phyloP scores from a whole-genome alignment of 176 grass and related monocot genomes.

The Saccharum officinarum region DNA sequence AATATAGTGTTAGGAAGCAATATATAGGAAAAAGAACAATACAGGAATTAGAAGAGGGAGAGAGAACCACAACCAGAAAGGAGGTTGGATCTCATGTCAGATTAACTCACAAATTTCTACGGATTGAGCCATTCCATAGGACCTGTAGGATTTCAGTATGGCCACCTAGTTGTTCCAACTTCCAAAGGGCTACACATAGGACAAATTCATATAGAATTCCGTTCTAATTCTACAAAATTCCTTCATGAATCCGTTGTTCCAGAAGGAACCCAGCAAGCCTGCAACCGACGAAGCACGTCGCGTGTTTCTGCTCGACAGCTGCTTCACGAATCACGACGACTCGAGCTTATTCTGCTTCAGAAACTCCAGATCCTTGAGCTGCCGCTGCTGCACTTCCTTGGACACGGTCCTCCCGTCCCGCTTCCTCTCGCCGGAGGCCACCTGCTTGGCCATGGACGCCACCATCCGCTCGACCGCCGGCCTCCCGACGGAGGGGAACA shows the following conservation, averaged over 20 bases:
- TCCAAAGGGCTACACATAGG: background rate
- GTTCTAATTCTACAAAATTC: background rate
- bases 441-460: conserved; percentile 52
- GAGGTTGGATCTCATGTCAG: too few species aligned
- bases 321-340: conserved; percentile 29
- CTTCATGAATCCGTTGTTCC: background rate
- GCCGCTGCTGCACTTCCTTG: conserved; percentile 64
- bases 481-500: conserved; percentile 80
- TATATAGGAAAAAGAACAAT: too few species aligned
- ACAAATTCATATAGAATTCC: background rate
- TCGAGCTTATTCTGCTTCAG: conserved; percentile 65
- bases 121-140: too few species aligned
- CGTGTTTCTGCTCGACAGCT: background rate
- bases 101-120: too few species aligned
- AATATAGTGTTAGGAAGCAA: too few species aligned
- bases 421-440: conserved; percentile 58
- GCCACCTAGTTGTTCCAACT: background rate
- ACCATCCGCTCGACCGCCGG: conserved; percentile 67
- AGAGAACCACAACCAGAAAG: too few species aligned
- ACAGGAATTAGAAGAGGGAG: too few species aligned
- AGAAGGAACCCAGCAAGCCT: background rate
- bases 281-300: background rate
- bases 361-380: conserved; percentile 88
- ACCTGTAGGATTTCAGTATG: background rate
- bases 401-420: conserved; percentile 58